Percentiles rank a stretch among this genome's conserved stretches.
phyloP scores from a whole-genome alignment of 208 protist species.

The Lotmaria passim region DNA sequence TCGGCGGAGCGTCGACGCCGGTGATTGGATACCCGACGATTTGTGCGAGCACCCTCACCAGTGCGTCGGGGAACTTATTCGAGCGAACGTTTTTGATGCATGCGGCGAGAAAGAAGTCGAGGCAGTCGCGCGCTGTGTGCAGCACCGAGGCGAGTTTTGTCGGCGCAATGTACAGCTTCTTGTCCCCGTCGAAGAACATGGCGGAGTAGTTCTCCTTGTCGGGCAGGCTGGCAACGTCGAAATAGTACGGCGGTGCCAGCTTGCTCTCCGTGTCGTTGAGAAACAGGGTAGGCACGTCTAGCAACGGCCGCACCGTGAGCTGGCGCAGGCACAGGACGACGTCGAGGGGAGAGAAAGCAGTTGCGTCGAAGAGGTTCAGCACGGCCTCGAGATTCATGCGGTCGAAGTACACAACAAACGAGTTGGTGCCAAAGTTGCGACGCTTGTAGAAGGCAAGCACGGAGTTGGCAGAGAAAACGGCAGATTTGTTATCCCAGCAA shows the following conservation, averaged over 20 bases:
- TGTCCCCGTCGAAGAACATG: constrained; percentile 85
- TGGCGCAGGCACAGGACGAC: constrained; percentile 75
- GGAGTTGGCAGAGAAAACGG: constrained; percentile 54
- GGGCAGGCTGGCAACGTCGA: constrained; percentile 44
- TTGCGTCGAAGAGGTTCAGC: constrained; percentile 81
- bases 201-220: constrained; percentile 55
- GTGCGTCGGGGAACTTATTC: constrained; percentile 69
- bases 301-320: constrained; percentile 63
- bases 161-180: constrained; percentile 78
- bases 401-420: constrained; percentile 83
- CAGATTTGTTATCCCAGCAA: constrained; percentile 86
- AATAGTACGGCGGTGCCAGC: constrained; percentile 48
- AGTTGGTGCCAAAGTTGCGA: constrained; percentile 43
- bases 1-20: constrained; percentile 14
- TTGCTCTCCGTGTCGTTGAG: constrained; percentile 65
- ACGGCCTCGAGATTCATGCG: constrained; percentile 80
- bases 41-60: constrained; percentile 57
- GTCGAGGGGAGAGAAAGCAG: constrained; percentile 71
- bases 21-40: constrained; percentile 67
- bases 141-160: constrained; percentile 52
- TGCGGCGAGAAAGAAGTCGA: constrained; percentile 88
- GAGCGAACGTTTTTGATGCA: constrained; percentile 77
- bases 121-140: constrained; percentile 70
- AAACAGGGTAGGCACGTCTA: constrained; percentile 54
- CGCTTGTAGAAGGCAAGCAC: constrained; percentile 54